These are phyloP conservation scores for Penicillium herquei DNA, from an alignment of 495 filamentous ascomycete genomes.

Conservation along the genomic window DNA sequence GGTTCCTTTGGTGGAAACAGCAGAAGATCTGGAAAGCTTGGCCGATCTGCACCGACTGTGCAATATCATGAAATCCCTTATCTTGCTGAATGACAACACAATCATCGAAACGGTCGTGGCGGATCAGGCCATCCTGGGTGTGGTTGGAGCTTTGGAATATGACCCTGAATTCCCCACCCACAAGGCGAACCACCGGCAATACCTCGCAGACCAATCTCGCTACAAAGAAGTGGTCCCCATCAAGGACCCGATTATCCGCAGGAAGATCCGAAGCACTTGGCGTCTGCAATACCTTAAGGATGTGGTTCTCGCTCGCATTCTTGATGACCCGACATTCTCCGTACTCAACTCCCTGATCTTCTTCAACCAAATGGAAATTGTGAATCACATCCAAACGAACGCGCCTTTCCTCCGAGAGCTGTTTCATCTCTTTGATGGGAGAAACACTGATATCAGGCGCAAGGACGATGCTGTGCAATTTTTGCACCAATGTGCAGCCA, in stretches of 20 bases:
- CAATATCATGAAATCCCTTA: slow-evolving; percentile 96
- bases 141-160: slow-evolving; percentile 96
- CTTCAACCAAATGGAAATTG: slow-evolving; percentile 98
- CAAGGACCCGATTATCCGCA: slow-evolving; percentile 71
- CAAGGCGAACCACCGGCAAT: slow-evolving; percentile 96
- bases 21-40: slow-evolving; percentile 88
- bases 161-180: slow-evolving; percentile 98
- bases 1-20: slow-evolving; percentile 76
- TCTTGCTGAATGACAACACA: slow-evolving; percentile 87
- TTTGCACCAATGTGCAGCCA: slow-evolving; percentile 92
- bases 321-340: slow-evolving; percentile 96
- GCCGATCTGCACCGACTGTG: slow-evolving; percentile 84
- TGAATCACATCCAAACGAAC: slow-evolving; percentile 85
- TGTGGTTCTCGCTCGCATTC: slow-evolving; percentile 90
- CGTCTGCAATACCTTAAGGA: slow-evolving; percentile 98
- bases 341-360: slow-evolving; percentile 98
- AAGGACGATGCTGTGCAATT: slow-evolving; percentile 95
- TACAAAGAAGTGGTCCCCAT: slow-evolving; percentile 97
- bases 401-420: slow-evolving; percentile 75
- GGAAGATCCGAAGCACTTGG: slow-evolving; percentile 95
- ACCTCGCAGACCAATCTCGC: slow-evolving; percentile 79
- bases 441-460: slow-evolving; percentile 61
- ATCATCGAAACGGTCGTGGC: slow-evolving; percentile 93
- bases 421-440: slow-evolving; percentile 79
- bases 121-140: slow-evolving; percentile 84